Conservation (phyloP, 768 basidiomycete species). For the Coprinopsis cinerea region DNA sequence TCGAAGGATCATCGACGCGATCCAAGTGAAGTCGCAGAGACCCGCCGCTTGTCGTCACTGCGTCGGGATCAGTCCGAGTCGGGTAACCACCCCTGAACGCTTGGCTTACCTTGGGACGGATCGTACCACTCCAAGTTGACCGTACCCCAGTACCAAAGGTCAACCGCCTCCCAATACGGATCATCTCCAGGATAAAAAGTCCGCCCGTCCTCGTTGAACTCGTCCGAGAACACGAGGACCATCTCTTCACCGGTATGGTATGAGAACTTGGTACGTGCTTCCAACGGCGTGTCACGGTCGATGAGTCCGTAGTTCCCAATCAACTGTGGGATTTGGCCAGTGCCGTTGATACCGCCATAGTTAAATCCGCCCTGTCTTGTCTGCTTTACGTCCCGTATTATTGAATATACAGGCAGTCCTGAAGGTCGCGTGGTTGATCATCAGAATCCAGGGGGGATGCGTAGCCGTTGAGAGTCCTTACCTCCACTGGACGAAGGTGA, state of each 20-base stretch:
- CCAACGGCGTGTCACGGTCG: constrained; percentile 61
- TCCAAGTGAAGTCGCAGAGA: constrained; percentile 75
- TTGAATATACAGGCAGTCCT: not conserved
- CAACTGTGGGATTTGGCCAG: constrained; percentile 54
- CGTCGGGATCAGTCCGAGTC: constrained; percentile 39
- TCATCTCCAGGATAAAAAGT: constrained; percentile 57
- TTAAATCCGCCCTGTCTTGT: constrained; percentile 44
- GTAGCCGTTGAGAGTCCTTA: constrained; percentile 7
- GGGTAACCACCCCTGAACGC: constrained; percentile 33
- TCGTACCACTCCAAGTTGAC: constrained; percentile 67
- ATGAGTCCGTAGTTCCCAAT: constrained; percentile 52
- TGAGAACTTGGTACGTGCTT: constrained; percentile 39
- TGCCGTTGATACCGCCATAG: constrained; percentile 58
- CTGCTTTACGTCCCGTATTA: not conserved
- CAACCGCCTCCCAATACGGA: constrained; percentile 46
- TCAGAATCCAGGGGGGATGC: not conserved
- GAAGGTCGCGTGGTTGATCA: no score
- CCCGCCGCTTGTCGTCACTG: constrained; percentile 70
- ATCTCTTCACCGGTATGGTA: constrained; percentile 40
- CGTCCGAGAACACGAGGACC: constrained; percentile 60
- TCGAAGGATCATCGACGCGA: constrained; percentile 46
- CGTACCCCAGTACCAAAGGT: constrained; percentile 54
- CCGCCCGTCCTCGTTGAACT: constrained; percentile 62
- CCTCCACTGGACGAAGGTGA: constrained; percentile 25
- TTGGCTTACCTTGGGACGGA: constrained; percentile 37